Evolutionary conservation across 345 rosid species (phyloP).

Genomic region (Erucastrum elatum): DNA sequence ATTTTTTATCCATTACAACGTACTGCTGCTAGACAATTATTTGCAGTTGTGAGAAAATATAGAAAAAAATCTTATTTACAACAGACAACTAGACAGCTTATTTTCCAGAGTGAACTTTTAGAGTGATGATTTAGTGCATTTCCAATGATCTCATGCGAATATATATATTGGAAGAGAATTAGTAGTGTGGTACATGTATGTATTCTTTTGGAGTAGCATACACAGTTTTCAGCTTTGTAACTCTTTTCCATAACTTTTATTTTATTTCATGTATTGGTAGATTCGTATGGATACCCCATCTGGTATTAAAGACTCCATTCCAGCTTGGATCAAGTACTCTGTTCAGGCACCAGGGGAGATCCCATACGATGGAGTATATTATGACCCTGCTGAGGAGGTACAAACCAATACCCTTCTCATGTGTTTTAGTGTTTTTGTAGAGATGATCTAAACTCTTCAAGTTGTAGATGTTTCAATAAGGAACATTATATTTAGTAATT

Average conservation of each 20-base stretch:
- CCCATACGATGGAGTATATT: slow-evolving; percentile 91
- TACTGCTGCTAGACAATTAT: slow-evolving; percentile 15
- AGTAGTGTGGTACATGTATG: not conserved
- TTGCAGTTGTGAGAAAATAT: slow-evolving; percentile 8
- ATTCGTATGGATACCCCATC: slow-evolving; percentile 94
- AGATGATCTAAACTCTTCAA: too few species aligned
- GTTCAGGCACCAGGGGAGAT: slow-evolving; percentile 95
- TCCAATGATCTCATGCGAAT: not conserved
- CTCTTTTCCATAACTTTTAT: not conserved
- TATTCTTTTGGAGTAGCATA: slow-evolving; percentile 6
- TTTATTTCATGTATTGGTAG: slow-evolving; percentile 46
- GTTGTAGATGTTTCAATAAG: too few species aligned
- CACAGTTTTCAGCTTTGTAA: not conserved
- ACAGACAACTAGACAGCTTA: not conserved
- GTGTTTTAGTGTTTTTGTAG: too few species aligned
- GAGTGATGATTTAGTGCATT: not conserved
- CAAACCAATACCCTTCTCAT: slow-evolving; percentile 15
- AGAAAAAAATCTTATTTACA: not conserved
- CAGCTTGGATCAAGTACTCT: slow-evolving; percentile 98
- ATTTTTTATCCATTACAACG: slow-evolving; percentile 1
- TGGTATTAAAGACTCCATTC: slow-evolving; percentile 94
- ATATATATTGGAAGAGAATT: not conserved
- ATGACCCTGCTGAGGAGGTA: slow-evolving; percentile 96
- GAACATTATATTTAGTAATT: too few species aligned
- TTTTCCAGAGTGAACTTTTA: too few species aligned